Conservation (phyloP, 1,139 yeast genomes). For the Nadsonia starkeyi-henricii region DNA sequence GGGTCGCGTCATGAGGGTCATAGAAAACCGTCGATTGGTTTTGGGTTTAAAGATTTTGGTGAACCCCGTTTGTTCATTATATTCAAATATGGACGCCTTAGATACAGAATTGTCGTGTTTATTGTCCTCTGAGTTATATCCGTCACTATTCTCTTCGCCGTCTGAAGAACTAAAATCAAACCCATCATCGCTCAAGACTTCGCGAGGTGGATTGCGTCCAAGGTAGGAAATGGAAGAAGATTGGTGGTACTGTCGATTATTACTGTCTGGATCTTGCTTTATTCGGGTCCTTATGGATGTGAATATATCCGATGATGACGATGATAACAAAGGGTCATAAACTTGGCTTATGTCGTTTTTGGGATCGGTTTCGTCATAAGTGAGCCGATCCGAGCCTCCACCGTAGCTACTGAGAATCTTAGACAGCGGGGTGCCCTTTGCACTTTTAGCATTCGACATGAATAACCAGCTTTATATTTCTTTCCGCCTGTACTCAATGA, state of each 20-base stretch:
- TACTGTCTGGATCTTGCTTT: too few species aligned
- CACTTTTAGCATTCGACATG: too few species aligned
- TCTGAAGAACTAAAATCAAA: constrained; percentile 5
- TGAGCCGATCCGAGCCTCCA: constrained; percentile 7
- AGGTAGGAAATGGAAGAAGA: too few species aligned
- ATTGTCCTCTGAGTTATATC: constrained; percentile 2
- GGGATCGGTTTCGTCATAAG: too few species aligned
- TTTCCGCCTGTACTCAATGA: constrained; percentile 2
- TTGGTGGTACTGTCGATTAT: too few species aligned
- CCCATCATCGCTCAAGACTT: constrained; percentile 3
- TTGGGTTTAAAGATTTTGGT: background rate
- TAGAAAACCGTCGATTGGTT: constrained; percentile 3
- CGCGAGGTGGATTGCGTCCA: background rate
- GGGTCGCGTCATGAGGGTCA: constrained; percentile 4
- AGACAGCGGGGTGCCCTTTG: background rate
- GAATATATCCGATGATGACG: too few species aligned
- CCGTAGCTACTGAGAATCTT: background rate
- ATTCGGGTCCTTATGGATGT: too few species aligned
- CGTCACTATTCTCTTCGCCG: constrained; percentile 4
- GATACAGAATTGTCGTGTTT: background rate
- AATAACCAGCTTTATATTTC: background rate
- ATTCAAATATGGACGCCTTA: background rate
- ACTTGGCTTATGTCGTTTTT: too few species aligned
- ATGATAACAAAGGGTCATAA: too few species aligned
- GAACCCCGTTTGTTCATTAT: background rate